These are phyloP conservation scores for Aspergillus intermedius DNA, from an alignment of 2,329 filamentous ascomycete genomes.

Conservation along the genomic window DNA sequence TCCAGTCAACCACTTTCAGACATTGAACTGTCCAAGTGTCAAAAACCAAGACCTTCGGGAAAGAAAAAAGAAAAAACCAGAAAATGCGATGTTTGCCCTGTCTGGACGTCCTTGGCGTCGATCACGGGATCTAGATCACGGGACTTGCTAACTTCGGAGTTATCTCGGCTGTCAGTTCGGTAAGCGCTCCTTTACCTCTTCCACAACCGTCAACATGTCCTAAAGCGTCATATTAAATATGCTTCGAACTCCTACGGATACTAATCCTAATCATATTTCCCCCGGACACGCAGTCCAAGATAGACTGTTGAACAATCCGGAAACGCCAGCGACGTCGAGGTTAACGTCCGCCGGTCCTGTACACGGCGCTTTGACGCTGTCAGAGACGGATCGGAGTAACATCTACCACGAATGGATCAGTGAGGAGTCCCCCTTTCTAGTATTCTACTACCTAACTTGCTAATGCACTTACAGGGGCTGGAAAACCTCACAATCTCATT, in stretches of 20 bases:
- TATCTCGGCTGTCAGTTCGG: background rate
- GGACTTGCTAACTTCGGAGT: background rate
- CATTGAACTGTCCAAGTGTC: background rate
- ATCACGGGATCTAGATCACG: background rate
- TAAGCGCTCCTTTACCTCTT: background rate
- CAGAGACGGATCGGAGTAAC: conserved; percentile 13
- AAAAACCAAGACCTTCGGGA: background rate
- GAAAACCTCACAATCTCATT: conserved; percentile 25
- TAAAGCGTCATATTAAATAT: background rate
- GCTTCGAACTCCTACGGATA: background rate
- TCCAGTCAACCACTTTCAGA: background rate
- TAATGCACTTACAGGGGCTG: conserved; percentile 16
- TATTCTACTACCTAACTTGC: background rate
- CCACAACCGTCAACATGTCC: background rate
- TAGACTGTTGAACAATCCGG: background rate
- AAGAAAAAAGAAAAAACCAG: background rate
- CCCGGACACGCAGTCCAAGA: background rate
- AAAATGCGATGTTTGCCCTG: background rate
- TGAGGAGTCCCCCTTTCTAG: conserved; percentile 8
- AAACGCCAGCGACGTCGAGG: background rate
- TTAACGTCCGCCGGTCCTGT: background rate
- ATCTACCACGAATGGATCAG: conserved; percentile 27
- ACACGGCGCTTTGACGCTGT: conserved; percentile 3
- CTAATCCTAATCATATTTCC: background rate
- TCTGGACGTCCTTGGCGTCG: background rate